A percentile compares a stretch with the other conserved stretches of the same genome.
These are phyloP conservation scores for Penicillium paxilli DNA, from an alignment of 495 filamentous ascomycete genomes.

Conservation along the genomic window DNA sequence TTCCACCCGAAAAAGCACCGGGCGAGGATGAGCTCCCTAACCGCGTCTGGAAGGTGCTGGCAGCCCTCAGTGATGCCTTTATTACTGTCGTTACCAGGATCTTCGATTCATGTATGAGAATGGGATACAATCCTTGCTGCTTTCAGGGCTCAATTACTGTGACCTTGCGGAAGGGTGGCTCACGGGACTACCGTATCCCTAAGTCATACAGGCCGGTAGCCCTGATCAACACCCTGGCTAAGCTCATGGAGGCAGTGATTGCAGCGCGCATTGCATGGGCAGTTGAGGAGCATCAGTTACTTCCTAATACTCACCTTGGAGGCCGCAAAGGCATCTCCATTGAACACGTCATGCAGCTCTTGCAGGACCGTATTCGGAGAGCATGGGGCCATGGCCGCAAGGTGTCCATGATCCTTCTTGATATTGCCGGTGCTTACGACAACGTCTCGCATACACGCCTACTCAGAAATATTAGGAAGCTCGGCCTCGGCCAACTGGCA, in stretches of 20 bases:
- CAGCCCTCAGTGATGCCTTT: not conserved
- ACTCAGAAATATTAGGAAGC: slow-evolving; percentile 22
- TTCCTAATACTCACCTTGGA: slow-evolving; percentile 13
- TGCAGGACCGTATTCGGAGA: slow-evolving; percentile 15
- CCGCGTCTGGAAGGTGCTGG: slow-evolving; percentile 2
- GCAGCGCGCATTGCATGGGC: slow-evolving; percentile 10
- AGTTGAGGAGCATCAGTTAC: slow-evolving; percentile 10
- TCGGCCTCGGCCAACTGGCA: not conserved
- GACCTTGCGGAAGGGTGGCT: slow-evolving; percentile 20
- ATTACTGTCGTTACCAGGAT: not conserved
- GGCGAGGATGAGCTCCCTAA: slow-evolving; percentile 9
- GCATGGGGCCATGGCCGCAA: slow-evolving; percentile 16
- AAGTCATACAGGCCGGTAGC: slow-evolving; percentile 28
- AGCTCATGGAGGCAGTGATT: slow-evolving; percentile 22
- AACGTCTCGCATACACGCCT: slow-evolving; percentile 24
- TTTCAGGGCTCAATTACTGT: slow-evolving; percentile 19
- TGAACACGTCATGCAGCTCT: slow-evolving; percentile 18
- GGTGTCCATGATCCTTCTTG: slow-evolving; percentile 14
- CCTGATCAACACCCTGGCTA: slow-evolving; percentile 27
- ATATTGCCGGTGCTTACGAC: slow-evolving; percentile 32
- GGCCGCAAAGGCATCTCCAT: slow-evolving; percentile 16
- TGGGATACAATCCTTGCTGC: slow-evolving; percentile 8
- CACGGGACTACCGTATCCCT: slow-evolving; percentile 11
- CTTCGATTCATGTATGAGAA: slow-evolving; percentile 4
- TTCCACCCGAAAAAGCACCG: not conserved